Evolutionary conservation across 1,284 basidiomycete species (phyloP).

Genomic region (Mycosarcoma maydis): DNA sequence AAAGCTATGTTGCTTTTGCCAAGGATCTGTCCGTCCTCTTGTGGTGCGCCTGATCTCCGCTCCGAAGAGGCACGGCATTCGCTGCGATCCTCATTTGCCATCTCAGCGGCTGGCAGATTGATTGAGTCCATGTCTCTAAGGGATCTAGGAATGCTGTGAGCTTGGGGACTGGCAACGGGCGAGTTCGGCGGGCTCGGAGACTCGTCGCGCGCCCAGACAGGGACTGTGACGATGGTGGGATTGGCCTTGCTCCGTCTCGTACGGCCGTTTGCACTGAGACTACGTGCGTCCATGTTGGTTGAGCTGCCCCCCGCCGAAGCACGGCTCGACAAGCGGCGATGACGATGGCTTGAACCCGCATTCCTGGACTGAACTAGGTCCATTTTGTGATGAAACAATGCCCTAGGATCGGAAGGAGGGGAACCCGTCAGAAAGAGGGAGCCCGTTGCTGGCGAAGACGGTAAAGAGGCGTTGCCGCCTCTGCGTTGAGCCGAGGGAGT

Average conservation of each 20-base stretch:
- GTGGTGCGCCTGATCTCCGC: constrained; percentile 9
- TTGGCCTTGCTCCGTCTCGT: constrained; percentile 32
- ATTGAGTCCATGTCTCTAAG: constrained; percentile 24
- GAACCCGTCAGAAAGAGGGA: constrained; percentile 10
- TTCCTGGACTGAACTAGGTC: constrained; percentile 8
- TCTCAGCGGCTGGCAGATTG: constrained; percentile 21
- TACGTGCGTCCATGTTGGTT: constrained; percentile 6
- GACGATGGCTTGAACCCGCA: constrained; percentile 19
- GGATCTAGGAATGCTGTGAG: constrained; percentile 22
- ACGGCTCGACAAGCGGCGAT: constrained; percentile 17
- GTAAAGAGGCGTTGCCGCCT: constrained; percentile 24
- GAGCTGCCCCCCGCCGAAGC: constrained; percentile 30
- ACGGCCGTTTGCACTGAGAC: constrained; percentile 9
- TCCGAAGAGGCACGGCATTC: constrained; percentile 16
- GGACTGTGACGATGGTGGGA: constrained; percentile 40
- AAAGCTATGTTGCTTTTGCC: constrained; percentile 16
- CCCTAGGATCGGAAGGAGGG: constrained; percentile 2
- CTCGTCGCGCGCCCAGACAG: constrained; percentile 52
- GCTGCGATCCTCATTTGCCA: constrained; percentile 8
- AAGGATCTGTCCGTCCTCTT: constrained; percentile 8
- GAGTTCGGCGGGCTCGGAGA: constrained; percentile 42
- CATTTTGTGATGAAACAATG: constrained; percentile 8
- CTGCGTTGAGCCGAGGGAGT: constrained; percentile 30
- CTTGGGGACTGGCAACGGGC: constrained; percentile 26
- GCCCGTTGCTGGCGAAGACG: constrained; percentile 21